A percentile compares a stretch with the other conserved stretches of the same genome.
Conservation (phyloP, 2,329 filamentous ascomycete species). For the Colletotrichum tabaci region DNA sequence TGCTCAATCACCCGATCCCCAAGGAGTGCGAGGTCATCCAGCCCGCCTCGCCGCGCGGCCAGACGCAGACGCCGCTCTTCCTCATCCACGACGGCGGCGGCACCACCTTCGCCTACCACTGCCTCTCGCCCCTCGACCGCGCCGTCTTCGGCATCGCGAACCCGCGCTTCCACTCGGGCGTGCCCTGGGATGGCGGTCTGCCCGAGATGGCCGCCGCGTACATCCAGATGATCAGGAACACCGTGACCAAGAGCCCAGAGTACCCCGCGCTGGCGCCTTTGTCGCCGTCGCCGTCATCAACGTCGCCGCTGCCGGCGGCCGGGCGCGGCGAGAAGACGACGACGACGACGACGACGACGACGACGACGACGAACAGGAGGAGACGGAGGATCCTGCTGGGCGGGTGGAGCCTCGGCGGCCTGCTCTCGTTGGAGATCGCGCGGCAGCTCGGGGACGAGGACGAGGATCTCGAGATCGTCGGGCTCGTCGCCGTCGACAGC, state of each 20-base stretch:
- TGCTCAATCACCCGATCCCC: slow-evolving; percentile 22
- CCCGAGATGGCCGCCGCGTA: slow-evolving; percentile 70
- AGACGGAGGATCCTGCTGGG: slow-evolving; percentile 62
- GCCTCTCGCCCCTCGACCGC: slow-evolving; percentile 64
- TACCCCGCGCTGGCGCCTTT: slow-evolving; percentile 29
- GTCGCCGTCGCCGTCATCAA: slow-evolving; percentile 30
- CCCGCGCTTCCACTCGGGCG: slow-evolving; percentile 63
- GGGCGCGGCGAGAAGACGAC: slow-evolving; percentile 27
- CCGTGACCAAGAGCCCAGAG: slow-evolving; percentile 47
- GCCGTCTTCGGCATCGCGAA: slow-evolving; percentile 70
- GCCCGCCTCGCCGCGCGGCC: slow-evolving; percentile 25
- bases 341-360: too few species aligned
- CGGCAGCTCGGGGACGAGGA: slow-evolving; percentile 53
- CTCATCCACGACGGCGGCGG: slow-evolving; percentile 75
- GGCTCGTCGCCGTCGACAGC: slow-evolving; percentile 69
- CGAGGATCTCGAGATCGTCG: slow-evolving; percentile 57
- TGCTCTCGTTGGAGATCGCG: slow-evolving; percentile 66
- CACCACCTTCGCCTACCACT: slow-evolving; percentile 71
- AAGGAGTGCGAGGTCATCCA: slow-evolving; percentile 40
- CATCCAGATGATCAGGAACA: slow-evolving; percentile 58
- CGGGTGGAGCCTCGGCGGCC: slow-evolving; percentile 70
- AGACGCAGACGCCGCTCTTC: slow-evolving; percentile 61
- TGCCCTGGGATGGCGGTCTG: slow-evolving; percentile 66
- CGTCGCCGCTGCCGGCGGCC: slow-evolving; percentile 42
- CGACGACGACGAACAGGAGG: slow-evolving; percentile 17